Evolutionary conservation across 371 early-diverging fungal species (phyloP).

Genomic region (Mortierella sp.): DNA sequence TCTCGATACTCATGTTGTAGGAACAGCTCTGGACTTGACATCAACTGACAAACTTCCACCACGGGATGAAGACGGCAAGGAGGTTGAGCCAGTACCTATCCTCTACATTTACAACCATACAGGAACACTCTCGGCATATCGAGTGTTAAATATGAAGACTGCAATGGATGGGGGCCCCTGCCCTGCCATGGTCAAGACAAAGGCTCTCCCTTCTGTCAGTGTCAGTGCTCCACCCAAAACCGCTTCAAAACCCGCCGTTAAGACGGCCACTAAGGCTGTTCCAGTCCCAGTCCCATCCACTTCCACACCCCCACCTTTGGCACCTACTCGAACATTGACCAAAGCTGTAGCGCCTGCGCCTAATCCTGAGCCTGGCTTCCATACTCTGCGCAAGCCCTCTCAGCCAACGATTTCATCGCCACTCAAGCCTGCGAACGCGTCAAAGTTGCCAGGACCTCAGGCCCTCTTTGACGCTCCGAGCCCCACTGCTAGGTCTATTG

Average conservation of each 20-base stretch:
- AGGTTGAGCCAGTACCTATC: conserved; percentile 31
- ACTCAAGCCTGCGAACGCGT: no score
- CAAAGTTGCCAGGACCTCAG: no score
- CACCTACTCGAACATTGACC: background rate
- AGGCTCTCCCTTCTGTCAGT: background rate
- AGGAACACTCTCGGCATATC: conserved; percentile 32
- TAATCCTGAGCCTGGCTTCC: conserved; percentile 2
- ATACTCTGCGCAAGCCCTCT: no score
- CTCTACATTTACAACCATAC: conserved; percentile 30
- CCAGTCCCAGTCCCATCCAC: no score
- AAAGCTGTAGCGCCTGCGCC: background rate
- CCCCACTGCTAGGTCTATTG: background rate
- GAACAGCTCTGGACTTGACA: conserved; percentile 38
- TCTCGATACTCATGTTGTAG: conserved; percentile 20
- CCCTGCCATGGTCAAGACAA: conserved; percentile 24
- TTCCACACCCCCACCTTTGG: no score
- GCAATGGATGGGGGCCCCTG: conserved; percentile 21
- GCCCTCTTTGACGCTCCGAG: background rate
- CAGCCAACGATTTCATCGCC: no score
- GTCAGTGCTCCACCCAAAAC: background rate
- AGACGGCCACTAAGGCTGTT: conserved; percentile 4
- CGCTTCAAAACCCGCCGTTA: background rate
- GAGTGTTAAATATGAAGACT: conserved; percentile 20
- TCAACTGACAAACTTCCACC: conserved; percentile 20
- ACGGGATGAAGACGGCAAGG: conserved; percentile 34